Conservation (phyloP, 352 stramenopile species). For the Globisporangium paddicum region DNA sequence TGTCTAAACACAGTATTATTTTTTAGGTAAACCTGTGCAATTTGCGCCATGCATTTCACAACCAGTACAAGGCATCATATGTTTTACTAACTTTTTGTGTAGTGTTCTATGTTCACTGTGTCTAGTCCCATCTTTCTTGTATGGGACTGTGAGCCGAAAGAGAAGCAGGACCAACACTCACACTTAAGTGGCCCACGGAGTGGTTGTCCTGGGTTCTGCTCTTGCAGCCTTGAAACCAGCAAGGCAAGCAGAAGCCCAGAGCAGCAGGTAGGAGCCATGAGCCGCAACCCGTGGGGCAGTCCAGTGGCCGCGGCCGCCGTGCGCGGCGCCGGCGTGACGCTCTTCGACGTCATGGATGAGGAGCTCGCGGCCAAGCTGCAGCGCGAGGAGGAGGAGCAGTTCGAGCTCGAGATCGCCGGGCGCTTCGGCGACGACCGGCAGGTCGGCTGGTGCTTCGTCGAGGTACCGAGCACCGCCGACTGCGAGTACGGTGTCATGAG, state of each 20-base stretch:
- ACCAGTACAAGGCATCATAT: too few relatives aligned
- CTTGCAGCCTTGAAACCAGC: conserved; percentile 6
- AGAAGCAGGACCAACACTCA: conserved; percentile 21
- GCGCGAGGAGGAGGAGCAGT: conserved; percentile 65
- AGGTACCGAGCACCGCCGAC: conserved; percentile 49
- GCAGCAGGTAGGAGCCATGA: conserved; percentile 13
- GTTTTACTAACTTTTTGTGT: background rate
- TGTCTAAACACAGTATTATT: too few relatives aligned
- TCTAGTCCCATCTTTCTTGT: too few relatives aligned
- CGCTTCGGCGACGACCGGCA: conserved; percentile 56
- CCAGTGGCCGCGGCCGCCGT: conserved; percentile 17
- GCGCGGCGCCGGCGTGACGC: conserved; percentile 27
- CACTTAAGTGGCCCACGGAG: conserved; percentile 1
- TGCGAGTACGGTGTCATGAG: conserved; percentile 61
- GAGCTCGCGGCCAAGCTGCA: conserved; percentile 65
- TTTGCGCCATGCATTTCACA: too few relatives aligned
- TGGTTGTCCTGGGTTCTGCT: conserved; percentile 12
- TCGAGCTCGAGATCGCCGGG: conserved; percentile 54
- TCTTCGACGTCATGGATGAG: conserved; percentile 68
- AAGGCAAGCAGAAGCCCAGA: background rate
- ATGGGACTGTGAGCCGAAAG: conserved; percentile 1
- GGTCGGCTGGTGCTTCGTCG: conserved; percentile 69
- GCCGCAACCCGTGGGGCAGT: conserved; percentile 27
- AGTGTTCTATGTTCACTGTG: too few relatives aligned
- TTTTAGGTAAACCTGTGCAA: too few relatives aligned